Percentiles rank a stretch among this genome's conserved stretches.
phyloP scores from a whole-genome alignment of 1,284 basidiomycete species.

The Microbotryum silenes-acaulis region DNA sequence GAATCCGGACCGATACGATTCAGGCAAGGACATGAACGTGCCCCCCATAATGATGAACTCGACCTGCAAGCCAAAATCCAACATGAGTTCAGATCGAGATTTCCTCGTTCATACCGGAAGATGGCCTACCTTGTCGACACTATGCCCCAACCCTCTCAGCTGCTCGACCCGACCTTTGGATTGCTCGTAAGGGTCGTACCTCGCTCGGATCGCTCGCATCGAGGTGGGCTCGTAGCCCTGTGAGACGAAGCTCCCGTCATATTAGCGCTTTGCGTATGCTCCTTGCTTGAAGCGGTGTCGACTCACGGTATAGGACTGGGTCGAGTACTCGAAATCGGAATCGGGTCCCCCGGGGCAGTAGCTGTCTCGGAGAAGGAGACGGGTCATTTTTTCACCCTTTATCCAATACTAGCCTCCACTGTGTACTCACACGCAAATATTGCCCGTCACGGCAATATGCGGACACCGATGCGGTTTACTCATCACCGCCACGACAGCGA shows the following conservation, averaged over 20 bases:
- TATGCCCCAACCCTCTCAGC: conserved; percentile 86
- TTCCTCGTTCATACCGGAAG: too few species aligned
- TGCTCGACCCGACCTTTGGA: conserved; percentile 92
- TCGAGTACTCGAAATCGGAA: conserved; percentile 99
- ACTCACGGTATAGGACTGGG: conserved; percentile 49
- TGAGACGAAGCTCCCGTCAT: background rate
- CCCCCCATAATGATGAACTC: conserved; percentile 99
- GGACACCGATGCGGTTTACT: conserved; percentile 99
- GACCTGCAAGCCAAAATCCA: conserved; percentile 49
- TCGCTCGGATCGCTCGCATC: conserved; percentile 95
- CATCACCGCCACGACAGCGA: conserved; percentile 99
- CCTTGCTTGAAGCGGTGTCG: conserved; percentile 67
- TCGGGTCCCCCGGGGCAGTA: conserved; percentile 99
- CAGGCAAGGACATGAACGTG: conserved; percentile 98
- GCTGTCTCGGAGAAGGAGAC: conserved; percentile 43
- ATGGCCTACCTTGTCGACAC: conserved; percentile 76
- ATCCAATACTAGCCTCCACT: background rate
- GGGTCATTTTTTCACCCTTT: background rate
- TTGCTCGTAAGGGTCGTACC: conserved; percentile 99
- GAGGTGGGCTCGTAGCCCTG: conserved; percentile 62
- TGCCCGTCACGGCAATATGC: conserved; percentile 99
- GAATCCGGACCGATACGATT: conserved; percentile 88
- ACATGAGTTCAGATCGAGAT: too few species aligned
- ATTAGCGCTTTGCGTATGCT: conserved; percentile 21
- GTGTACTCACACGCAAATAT: conserved; percentile 81